phyloP scores from a whole-genome alignment of 78 protist species.

The Carpediemonas membranifera region DNA sequence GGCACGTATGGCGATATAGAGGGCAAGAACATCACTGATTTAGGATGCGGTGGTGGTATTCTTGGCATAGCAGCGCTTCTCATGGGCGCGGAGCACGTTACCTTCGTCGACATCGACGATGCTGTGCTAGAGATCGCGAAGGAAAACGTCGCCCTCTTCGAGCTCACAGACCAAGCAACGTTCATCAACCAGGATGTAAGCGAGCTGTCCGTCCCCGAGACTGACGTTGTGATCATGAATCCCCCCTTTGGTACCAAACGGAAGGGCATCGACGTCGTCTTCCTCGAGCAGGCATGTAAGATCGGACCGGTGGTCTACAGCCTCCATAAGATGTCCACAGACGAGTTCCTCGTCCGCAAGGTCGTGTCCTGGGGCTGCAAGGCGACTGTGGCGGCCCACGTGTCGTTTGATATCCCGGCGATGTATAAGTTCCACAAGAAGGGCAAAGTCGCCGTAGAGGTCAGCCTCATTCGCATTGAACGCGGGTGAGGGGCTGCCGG shows the following conservation, averaged over 20 bases:
- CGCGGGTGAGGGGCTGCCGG: slow-evolving; percentile 11
- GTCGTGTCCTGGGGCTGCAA: slow-evolving; percentile 13
- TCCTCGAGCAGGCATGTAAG: slow-evolving; percentile 23
- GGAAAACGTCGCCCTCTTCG: slow-evolving; percentile 9
- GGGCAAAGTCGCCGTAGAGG: slow-evolving; percentile 5
- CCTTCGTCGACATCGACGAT: slow-evolving; percentile 43
- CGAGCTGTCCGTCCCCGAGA: not conserved
- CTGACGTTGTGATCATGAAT: slow-evolving; percentile 50
- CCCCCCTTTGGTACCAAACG: slow-evolving; percentile 67
- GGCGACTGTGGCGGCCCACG: slow-evolving; percentile 33
- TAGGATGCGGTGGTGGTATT: slow-evolving; percentile 52
- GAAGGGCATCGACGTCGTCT: slow-evolving; percentile 44
- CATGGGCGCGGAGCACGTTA: slow-evolving; percentile 27
- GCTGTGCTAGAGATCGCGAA: slow-evolving; percentile 37
- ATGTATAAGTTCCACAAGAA: slow-evolving; percentile 35
- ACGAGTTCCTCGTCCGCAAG: slow-evolving; percentile 6
- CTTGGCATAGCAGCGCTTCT: slow-evolving; percentile 32
- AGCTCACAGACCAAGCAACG: not conserved
- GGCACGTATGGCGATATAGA: slow-evolving; percentile 31
- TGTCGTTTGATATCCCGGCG: slow-evolving; percentile 24
- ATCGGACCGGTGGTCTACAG: slow-evolving; percentile 13
- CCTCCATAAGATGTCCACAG: slow-evolving; percentile 35
- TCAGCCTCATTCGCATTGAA: slow-evolving; percentile 16
- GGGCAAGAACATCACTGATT: slow-evolving; percentile 28
- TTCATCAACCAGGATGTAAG: slow-evolving; percentile 14